phyloP scores from a whole-genome alignment of 768 basidiomycete species.

The Pleurotus platypus region DNA sequence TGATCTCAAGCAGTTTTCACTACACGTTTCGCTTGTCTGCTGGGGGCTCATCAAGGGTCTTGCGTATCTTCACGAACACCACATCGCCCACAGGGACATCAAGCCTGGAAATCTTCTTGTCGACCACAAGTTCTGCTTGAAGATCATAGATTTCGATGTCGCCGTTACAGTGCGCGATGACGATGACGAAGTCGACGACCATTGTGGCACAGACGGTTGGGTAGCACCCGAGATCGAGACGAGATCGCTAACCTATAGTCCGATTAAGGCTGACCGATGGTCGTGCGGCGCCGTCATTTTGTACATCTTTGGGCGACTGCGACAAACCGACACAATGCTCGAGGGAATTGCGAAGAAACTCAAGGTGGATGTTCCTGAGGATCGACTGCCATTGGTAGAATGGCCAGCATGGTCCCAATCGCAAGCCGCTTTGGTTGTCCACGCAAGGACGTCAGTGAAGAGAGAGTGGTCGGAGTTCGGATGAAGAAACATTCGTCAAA shows the following conservation, averaged over 20 bases:
- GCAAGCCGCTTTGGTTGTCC: no score
- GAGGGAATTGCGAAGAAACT: slow-evolving; percentile 1
- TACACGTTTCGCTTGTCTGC: not conserved
- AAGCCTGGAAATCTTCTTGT: slow-evolving; percentile 80
- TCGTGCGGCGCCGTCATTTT: slow-evolving; percentile 8
- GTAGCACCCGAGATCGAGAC: slow-evolving; percentile 8
- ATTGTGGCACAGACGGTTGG: slow-evolving; percentile 7
- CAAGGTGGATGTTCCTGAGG: not conserved
- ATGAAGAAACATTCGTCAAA: no score
- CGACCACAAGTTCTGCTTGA: slow-evolving; percentile 69
- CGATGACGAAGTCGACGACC: not conserved
- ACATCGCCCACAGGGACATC: slow-evolving; percentile 81
- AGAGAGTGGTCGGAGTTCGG: no score
- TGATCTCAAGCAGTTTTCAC: not conserved
- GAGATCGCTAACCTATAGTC: slow-evolving; percentile 4
- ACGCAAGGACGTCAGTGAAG: no score
- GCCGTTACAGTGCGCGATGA: slow-evolving; percentile 5
- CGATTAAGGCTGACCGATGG: slow-evolving; percentile 11
- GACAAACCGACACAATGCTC: not conserved
- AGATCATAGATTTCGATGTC: slow-evolving; percentile 37
- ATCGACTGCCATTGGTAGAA: slow-evolving; percentile 2
- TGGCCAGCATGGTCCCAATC: not conserved
- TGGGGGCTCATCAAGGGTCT: not conserved
- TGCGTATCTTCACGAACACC: slow-evolving; percentile 67
- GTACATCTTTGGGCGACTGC: slow-evolving; percentile 3